A percentile compares a stretch with the other conserved stretches of the same genome.
These are phyloP conservation scores for Nepenthes gracilis DNA, from an alignment of 148 eudicot species.

Conservation along the genomic window DNA sequence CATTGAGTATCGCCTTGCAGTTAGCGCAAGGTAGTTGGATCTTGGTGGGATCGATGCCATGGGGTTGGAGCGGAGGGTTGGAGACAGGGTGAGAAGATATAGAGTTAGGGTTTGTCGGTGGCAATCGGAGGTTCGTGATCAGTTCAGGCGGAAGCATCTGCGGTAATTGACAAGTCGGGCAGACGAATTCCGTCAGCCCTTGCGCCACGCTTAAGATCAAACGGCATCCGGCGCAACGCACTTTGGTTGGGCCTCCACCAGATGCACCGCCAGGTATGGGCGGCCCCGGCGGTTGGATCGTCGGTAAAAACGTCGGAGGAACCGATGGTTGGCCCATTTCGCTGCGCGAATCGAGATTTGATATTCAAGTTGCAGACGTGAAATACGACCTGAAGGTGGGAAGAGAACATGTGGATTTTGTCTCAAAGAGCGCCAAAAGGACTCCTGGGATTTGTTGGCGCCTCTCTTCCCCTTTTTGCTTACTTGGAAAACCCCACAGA, in stretches of 20 bases:
- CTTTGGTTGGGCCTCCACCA: slow-evolving; percentile 41
- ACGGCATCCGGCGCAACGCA: slow-evolving; percentile 92
- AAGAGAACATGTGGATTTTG: no score
- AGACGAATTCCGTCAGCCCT: slow-evolving; percentile 67
- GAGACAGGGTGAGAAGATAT: neutral
- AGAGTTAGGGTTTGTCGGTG: slow-evolving; percentile 20
- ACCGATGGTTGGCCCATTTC: slow-evolving; percentile 10
- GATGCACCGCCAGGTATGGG: slow-evolving; percentile 9
- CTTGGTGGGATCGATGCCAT: slow-evolving; percentile 79
- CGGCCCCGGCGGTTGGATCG: slow-evolving; percentile 13
- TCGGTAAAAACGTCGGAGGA: slow-evolving; percentile 20
- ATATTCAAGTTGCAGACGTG: neutral
- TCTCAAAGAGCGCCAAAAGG: no score
- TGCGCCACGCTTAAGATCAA: slow-evolving; percentile 51
- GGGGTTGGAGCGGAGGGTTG: slow-evolving; percentile 39
- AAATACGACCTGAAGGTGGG: no score
- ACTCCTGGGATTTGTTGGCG: no score
- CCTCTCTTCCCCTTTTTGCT: no score
- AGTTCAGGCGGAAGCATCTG: slow-evolving; percentile 73
- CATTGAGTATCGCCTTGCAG: slow-evolving; percentile 86
- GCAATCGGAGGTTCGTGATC: slow-evolving; percentile 8
- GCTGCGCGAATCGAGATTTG: no score
- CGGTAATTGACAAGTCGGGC: slow-evolving; percentile 74
- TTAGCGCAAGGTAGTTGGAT: slow-evolving; percentile 85
- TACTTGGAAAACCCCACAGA: no score